Base-by-base conservation (phyloP, 495 filamentous ascomycete species). In the Jackrogersella multiformis region DNA sequence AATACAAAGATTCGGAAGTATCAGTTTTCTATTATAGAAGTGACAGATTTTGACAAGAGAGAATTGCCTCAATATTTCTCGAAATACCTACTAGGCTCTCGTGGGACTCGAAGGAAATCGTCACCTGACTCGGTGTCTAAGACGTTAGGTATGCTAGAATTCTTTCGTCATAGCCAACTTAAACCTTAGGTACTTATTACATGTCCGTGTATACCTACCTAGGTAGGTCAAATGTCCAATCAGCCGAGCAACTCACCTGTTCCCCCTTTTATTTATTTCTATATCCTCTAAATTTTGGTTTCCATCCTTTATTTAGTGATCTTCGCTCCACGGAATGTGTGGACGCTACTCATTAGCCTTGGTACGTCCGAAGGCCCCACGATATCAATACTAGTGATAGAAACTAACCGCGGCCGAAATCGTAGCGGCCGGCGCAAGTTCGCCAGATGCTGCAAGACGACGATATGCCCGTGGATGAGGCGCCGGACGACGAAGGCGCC, bases 271-370 rank as follows among this genome's bases (percentile, higher is more conserved):
- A 7, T 12, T 21, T 1, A 23, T 21, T 21, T 45, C 4, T 10
- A 12, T 9, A 23, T 23, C 13, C 41, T 23, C 16, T n/a, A 7
- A 8, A 8, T 12, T n/a, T 52, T 52, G 8, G 13, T 21, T 30
- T 13, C 4, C 4, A 2, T 28, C 16, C 13, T 36, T 23, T 10
- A 6, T 26, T n/a, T 20, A 32, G 3, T 7, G 23, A 23, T 18
- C n/a, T 45, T 49, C 15, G 15, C 10, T 35, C 21, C 30, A 79
- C 26, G 9, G 4, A 38, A 97, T 97, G 93, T 97, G 93, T 74
- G 93, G 93, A 7, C 85, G 93, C 58, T 97, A 96, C 73, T 87
- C 88, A n/a, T 73, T 97, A 46, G 86, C 88, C 18, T 79, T 94
- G 80, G 92, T 94, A 82, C 38, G 88, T 83, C 41, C 23, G 35